A percentile compares a stretch with the other conserved stretches of the same genome.
Conservation (phyloP, 148 eudicot species). For the Linanthus parryae region DNA sequence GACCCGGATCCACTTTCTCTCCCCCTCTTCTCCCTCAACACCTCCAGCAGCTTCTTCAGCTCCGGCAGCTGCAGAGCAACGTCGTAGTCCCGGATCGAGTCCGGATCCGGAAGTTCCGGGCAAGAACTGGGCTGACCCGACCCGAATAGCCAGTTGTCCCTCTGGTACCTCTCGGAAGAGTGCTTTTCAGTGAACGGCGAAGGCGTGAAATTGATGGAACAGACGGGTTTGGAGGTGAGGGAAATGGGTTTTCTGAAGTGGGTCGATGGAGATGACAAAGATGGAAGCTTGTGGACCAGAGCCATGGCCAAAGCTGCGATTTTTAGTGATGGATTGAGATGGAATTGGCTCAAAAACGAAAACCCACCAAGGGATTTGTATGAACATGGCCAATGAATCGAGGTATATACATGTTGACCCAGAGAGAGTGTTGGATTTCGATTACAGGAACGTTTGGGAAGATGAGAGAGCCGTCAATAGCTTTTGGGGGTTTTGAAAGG, state of each 20-base stretch:
- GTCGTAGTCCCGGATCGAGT: constrained; percentile 39
- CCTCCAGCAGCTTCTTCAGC: constrained; percentile 61
- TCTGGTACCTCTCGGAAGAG: constrained; percentile 41
- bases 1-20: constrained; percentile 8
- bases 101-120: constrained; percentile 14
- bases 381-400: too few relatives aligned
- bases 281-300: constrained; percentile 26
- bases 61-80: constrained; percentile 81
- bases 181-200: constrained; percentile 92
- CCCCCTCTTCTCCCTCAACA: constrained; percentile 56
- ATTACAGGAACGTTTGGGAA: too few relatives aligned
- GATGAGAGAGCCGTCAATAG: too few relatives aligned
- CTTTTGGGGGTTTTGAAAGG: too few relatives aligned
- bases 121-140: constrained; percentile 10
- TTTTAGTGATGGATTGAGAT: too few relatives aligned
- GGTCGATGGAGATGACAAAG: constrained; percentile 15
- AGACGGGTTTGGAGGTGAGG: constrained; percentile 3
- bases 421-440: too few relatives aligned
- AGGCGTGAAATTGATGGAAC: constrained; percentile 17
- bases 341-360: too few relatives aligned
- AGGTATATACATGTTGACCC: too few relatives aligned
- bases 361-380: too few relatives aligned
- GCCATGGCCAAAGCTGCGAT: constrained; percentile 22
- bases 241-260: constrained; percentile 21
- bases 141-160: constrained; percentile 69